Evolutionary conservation across 2,329 filamentous ascomycete genomes (phyloP), one percentile per base, ranked within the genome.

Genomic region (Colletotrichum lini): DNA sequence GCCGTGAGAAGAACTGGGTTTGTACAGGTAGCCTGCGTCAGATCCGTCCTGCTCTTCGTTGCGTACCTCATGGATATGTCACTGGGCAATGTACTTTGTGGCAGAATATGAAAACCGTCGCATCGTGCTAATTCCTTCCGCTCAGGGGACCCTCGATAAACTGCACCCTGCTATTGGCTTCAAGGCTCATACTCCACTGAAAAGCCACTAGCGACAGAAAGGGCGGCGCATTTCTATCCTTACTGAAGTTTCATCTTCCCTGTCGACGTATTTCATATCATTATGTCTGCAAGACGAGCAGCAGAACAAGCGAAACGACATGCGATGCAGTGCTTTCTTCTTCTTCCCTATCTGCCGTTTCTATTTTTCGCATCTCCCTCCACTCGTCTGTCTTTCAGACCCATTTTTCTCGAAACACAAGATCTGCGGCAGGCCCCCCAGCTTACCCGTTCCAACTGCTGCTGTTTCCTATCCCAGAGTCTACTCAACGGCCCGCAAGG

Each of bases 201-300:
- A 65, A 65, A 60, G 21, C 66, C 61, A 42, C 21, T 15, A 26
- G n/a, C 45, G 7, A 42, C n/a, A 65, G 40, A 35, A 38, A 26
- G 57, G 40, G 42, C 65, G 58, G 21, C 45, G 40, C 30, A 72
- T 59, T 38, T n/a, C 35, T 23, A 23, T 63, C n/a, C 35, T 58
- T 63, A n/a, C 65, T 65, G 58, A 69, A 69, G 69, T 72, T 72
- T 69, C 65, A 72, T 44, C 45, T 64, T 59, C 69, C 69, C 59
- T 72, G 69, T 60, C 38, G 38, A 42, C 53, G 58, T 65, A 72
- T 64, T 63, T 59, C 65, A 64, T 64, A 53, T 63, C 65, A 54
- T 68, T 52, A 58, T 35, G 30, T 35, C 30, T 35, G 30, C 49
- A 59, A 42, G 21, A 58, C 15, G 9, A 57, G 40, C 21, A 56